These are phyloP conservation scores for Neocatenulostroma microsporum DNA, from an alignment of 2,329 filamentous ascomycete genomes.

Conservation along the genomic window DNA sequence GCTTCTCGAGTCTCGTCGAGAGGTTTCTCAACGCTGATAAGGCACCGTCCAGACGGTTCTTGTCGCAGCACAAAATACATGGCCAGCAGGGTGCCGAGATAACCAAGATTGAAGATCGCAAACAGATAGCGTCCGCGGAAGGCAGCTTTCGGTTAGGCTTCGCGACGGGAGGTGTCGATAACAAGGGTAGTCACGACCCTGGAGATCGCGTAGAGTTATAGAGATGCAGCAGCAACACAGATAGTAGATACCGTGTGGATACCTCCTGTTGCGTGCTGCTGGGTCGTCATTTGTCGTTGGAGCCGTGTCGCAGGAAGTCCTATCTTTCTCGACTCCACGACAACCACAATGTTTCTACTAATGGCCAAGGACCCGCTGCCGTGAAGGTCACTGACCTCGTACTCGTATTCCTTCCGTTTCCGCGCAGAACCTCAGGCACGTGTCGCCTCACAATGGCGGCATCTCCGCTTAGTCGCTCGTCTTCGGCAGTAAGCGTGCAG, in stretches of 20 bases:
- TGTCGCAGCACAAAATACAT: no score
- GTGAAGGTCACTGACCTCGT: no score
- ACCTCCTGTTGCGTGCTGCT: neutral
- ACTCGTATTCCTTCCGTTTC: neutral
- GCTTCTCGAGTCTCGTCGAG: neutral
- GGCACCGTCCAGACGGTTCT: neutral
- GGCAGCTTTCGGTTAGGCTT: no score
- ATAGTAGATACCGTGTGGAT: neutral
- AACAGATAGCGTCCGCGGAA: slow-evolving; percentile 3
- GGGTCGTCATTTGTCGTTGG: neutral
- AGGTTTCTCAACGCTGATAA: slow-evolving; percentile 4
- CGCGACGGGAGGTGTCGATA: neutral
- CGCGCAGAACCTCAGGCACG: neutral
- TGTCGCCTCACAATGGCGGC: neutral
- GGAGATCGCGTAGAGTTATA: neutral
- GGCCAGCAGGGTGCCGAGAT: no score
- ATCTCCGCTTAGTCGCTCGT: neutral
- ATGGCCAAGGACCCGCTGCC: no score
- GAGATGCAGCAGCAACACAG: neutral
- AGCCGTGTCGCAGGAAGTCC: neutral
- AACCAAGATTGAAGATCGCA: neutral
- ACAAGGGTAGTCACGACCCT: neutral
- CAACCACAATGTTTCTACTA: neutral
- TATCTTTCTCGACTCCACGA: neutral
- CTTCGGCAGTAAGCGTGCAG: slow-evolving; percentile 4